Percentiles rank a stretch among this genome's conserved stretches.
phyloP scores from a whole-genome alignment of 306 rosid species.

The Inga oerstediana region DNA sequence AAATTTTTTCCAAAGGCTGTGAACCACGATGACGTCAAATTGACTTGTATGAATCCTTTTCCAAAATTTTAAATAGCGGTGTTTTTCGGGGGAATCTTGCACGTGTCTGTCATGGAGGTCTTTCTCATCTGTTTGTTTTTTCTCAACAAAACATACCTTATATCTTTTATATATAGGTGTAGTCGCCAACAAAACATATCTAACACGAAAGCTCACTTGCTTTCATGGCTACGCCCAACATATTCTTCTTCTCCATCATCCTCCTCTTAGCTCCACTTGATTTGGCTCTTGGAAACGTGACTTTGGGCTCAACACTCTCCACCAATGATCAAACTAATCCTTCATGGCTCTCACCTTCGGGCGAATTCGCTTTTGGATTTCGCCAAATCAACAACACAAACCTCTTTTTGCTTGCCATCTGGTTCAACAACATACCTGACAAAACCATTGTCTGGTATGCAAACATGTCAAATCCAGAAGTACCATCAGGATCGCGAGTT shows the following conservation, averaged over 20 bases:
- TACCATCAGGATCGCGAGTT: slow-evolving; percentile 44
- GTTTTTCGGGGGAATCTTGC: not conserved
- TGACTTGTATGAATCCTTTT: too few relatives aligned
- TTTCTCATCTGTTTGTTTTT: not conserved
- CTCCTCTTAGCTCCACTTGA: not conserved
- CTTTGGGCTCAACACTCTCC: slow-evolving; percentile 15
- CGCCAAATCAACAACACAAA: slow-evolving; percentile 5
- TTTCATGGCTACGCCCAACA: slow-evolving; percentile 19
- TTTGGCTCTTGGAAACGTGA: slow-evolving; percentile 1
- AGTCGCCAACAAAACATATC: not conserved
- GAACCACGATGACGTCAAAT: too few relatives aligned
- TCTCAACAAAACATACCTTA: too few relatives aligned
- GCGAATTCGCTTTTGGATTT: slow-evolving; percentile 68
- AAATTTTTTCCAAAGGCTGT: not conserved
- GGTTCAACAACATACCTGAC: slow-evolving; percentile 53
- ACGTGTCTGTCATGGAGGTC: not conserved
- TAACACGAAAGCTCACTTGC: not conserved
- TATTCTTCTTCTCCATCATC: not conserved
- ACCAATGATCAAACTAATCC: slow-evolving; percentile 11
- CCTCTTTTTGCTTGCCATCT: slow-evolving; percentile 48
- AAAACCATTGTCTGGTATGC: slow-evolving; percentile 53
- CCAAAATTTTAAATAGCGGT: not conserved
- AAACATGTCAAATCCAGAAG: not conserved
- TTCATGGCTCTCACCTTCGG: slow-evolving; percentile 37
- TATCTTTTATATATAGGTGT: too few relatives aligned